These are phyloP conservation scores for Colletotrichum scovillei DNA, from an alignment of 2,329 filamentous ascomycete species.

Conservation along the genomic window DNA sequence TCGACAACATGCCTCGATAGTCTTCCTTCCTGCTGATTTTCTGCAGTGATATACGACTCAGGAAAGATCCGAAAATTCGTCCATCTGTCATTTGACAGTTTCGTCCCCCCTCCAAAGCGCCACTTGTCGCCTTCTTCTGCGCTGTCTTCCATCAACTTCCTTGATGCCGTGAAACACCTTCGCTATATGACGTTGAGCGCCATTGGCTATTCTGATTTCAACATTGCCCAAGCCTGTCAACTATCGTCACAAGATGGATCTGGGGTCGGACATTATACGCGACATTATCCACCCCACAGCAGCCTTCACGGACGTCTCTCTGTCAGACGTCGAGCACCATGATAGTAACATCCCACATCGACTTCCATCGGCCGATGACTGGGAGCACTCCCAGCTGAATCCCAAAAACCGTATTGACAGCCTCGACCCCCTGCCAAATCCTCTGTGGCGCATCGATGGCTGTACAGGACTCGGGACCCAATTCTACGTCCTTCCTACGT, in stretches of 20 bases:
- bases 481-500: constrained; percentile 66
- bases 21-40: background rate
- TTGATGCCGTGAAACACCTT: constrained; percentile 28
- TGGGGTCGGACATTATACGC: constrained; percentile 63
- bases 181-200: constrained; percentile 7
- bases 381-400: constrained; percentile 64
- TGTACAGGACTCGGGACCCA: constrained; percentile 68
- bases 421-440: constrained; percentile 54
- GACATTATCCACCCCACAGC: constrained; percentile 70
- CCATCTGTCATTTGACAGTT: constrained; percentile 9
- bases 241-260: constrained; percentile 57
- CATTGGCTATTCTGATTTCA: constrained; percentile 15
- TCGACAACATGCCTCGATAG: background rate
- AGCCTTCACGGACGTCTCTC: constrained; percentile 50
- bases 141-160: background rate
- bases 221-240: constrained; percentile 31
- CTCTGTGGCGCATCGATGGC: constrained; percentile 70
- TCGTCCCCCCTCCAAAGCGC: constrained; percentile 14
- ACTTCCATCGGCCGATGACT: constrained; percentile 41
- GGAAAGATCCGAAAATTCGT: background rate
- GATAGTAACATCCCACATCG: background rate
- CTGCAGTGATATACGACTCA: background rate
- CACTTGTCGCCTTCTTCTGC: constrained; percentile 8
- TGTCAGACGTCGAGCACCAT: background rate
- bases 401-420: constrained; percentile 72